phyloP scores from a whole-genome alignment of 208 protist genomes.

The Leishmania guyanensis region DNA sequence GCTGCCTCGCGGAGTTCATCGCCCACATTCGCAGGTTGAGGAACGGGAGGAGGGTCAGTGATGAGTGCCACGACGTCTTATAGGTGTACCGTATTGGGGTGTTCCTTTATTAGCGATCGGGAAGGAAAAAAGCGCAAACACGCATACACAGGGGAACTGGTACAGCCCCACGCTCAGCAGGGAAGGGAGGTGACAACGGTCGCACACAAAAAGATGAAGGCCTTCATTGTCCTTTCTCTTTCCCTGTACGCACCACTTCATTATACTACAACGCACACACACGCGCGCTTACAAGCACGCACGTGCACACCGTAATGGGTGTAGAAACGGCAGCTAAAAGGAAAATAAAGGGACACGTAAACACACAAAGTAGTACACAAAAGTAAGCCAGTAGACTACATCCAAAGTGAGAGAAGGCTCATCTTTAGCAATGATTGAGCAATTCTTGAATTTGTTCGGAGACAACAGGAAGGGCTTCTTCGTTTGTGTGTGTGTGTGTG shows the following conservation, averaged over 20 bases:
- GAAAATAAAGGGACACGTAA: not conserved
- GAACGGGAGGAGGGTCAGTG: not conserved
- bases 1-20: not conserved
- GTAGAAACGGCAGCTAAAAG: not conserved
- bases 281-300: not conserved
- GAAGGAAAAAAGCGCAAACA: not conserved
- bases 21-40: not conserved
- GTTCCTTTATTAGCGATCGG: not conserved
- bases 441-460: not conserved
- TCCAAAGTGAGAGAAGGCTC: not conserved
- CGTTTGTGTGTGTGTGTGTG: not conserved
- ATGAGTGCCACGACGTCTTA: not conserved
- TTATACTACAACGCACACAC: not conserved
- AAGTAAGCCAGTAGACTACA: not conserved
- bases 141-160: not conserved
- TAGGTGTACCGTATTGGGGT: not conserved
- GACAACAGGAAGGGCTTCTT: not conserved
- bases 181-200: not conserved
- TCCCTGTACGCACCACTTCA: not conserved
- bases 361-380: not conserved
- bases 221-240: not conserved
- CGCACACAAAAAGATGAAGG: not conserved
- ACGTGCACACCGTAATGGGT: not conserved
- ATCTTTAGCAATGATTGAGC: conserved; percentile 3
- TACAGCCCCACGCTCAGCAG: not conserved